Evolutionary conservation across 192 early-diverging fungal species (phyloP), one percentile per base, ranked within the genome.

Genomic region (Chytriomyces sp.): DNA sequence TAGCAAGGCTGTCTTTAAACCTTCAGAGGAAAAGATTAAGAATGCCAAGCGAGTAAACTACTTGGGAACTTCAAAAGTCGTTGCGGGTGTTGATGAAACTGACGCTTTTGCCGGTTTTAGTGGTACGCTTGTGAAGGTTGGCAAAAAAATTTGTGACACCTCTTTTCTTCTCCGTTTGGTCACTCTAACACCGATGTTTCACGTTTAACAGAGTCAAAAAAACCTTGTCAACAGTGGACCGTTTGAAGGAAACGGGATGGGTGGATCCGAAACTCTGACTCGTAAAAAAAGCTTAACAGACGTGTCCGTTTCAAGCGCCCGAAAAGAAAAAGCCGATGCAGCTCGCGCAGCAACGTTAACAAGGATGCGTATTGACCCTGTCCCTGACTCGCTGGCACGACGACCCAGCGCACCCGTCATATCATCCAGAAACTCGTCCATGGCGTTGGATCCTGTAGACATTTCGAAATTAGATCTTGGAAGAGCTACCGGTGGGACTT

Each of bases 31-130:
- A 94, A 79, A 84, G 89, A 6, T 86, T 91, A 64, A 92, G 92
- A 81, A 90, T 91, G 61, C 91, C 94, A 66, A 94, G 92, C 74
- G 75, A 94, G 63, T 94, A 93, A 20, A 91, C 87, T 47, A 86
- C 92, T 68, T 93, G 91, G 78, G 93, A 96, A 67, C 90, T 97
- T 80, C 93, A 94, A 94, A 92, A 75, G 93, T 98, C 66, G 91
- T 97, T 81, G 94, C 96, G 10, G 92, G 88, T 0, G 88, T 87
- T 7, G 89, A 93, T 60, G 82, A 82, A 3, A 72, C 75, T 5
- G 90, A 93, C 70, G 79, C 79, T 13, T 93, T 86, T 77, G 83
- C 82, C 20, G 92, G 91, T 24, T 93, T 93, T 76, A 80, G 82
- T 71, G 91, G 91, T 23, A 74, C 74, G 23, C 45, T 80, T 50